phyloP scores from a whole-genome alignment of 1,139 yeast genomes.

The Magnusiomyces tetraspermus region DNA sequence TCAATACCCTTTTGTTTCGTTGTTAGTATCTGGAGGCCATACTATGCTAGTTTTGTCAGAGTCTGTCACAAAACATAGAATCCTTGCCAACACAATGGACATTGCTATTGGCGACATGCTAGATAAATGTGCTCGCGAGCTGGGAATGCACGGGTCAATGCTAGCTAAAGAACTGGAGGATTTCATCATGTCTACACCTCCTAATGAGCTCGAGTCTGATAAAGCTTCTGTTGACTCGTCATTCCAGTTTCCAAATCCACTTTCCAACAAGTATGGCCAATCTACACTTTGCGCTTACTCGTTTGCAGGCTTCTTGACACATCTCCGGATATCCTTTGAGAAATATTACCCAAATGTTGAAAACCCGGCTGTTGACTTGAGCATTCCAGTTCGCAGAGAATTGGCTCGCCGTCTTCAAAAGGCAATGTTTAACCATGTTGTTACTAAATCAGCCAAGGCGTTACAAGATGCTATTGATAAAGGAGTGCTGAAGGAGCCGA shows the following conservation, averaged over 20 bases:
- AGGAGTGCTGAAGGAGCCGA: constrained; percentile 1
- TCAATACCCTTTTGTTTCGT: constrained; percentile 65
- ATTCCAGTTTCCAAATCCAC: constrained; percentile 43
- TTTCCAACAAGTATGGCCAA: constrained; percentile 41
- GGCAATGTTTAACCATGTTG: constrained; percentile 60
- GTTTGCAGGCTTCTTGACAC: constrained; percentile 42
- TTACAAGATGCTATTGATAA: constrained; percentile 21
- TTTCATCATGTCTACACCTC: constrained; percentile 37
- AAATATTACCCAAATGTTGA: constrained; percentile 6
- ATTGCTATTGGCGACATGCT: constrained; percentile 91
- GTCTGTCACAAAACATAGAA: constrained; percentile 54
- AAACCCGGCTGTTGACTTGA: not conserved
- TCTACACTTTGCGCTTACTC: constrained; percentile 45
- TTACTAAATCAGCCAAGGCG: constrained; percentile 52
- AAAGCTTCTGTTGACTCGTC: constrained; percentile 25
- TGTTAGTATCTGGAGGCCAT: constrained; percentile 90
- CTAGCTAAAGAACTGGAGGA: constrained; percentile 73
- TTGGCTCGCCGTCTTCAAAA: constrained; percentile 59
- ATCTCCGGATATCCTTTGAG: constrained; percentile 19
- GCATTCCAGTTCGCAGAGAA: constrained; percentile 23
- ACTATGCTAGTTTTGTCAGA: constrained; percentile 72
- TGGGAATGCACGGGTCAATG: constrained; percentile 75
- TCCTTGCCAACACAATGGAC: constrained; percentile 68
- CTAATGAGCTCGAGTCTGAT: constrained; percentile 2
- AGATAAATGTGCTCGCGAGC: constrained; percentile 83